Conservation (phyloP, 257 asterid genomes). For the Nicotiana undulata region DNA sequence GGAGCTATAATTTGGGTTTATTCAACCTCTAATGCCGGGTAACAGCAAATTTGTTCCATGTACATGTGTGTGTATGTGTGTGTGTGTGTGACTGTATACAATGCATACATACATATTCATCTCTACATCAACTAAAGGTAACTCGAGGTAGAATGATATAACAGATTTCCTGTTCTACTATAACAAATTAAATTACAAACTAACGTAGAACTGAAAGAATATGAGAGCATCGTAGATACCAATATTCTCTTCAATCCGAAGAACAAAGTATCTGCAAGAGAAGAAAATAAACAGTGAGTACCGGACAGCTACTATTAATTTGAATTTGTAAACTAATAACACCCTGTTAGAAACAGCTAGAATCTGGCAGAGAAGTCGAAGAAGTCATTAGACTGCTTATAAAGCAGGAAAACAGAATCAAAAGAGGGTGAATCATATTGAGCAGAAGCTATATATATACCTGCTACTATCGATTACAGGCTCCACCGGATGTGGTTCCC, state of each 20-base stretch:
- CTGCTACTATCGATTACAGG: constrained; percentile 99
- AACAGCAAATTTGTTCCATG: neutral
- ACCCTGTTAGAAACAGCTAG: neutral
- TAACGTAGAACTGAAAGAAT: constrained; percentile 9
- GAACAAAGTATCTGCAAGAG: constrained; percentile 82
- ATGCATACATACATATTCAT: too few relatives aligned
- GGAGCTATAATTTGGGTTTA: neutral
- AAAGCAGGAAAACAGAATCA: neutral
- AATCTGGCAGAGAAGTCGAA: neutral
- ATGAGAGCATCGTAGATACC: constrained; percentile 36
- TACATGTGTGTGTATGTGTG: neutral
- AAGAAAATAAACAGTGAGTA: neutral
- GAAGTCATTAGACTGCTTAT: neutral
- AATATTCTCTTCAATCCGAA: constrained; percentile 87
- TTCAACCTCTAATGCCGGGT: neutral
- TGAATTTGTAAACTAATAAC: neutral
- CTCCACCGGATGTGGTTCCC: constrained; percentile 98
- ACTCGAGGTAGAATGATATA: neutral
- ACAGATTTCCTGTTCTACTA: neutral
- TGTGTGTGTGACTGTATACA: too few relatives aligned
- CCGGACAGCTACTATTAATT: neutral
- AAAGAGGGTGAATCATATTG: constrained; percentile 3
- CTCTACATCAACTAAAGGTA: neutral
- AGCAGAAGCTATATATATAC: constrained; percentile 24
- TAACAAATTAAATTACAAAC: neutral